A percentile compares a stretch with the other conserved stretches of the same genome.
Evolutionary conservation across 768 basidiomycete species (phyloP).

Genomic region (Russula earlei): DNA sequence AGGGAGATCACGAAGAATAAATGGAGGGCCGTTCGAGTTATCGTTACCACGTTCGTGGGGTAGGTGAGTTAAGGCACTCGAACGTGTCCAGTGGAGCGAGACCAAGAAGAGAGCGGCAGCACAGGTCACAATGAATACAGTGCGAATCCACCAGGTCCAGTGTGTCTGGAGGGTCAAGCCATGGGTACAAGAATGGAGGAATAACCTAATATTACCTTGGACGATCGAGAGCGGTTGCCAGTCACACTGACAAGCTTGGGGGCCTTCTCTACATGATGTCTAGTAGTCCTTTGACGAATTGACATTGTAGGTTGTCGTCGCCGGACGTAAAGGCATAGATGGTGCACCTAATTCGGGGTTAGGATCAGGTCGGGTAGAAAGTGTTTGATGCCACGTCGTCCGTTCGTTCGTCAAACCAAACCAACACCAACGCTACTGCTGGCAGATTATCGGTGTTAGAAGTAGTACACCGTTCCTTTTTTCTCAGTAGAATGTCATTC

Average conservation of each 20-base stretch:
- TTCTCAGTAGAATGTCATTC: slow-evolving; percentile 9
- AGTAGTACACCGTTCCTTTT: neutral
- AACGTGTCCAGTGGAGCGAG: neutral
- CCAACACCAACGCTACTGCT: neutral
- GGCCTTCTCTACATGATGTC: neutral
- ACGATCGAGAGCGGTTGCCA: neutral
- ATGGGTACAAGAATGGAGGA: neutral
- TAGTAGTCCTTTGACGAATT: neutral
- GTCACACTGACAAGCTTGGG: neutral
- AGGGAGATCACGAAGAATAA: slow-evolving; percentile 11
- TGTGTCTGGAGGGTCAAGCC: neutral
- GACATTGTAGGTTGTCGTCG: neutral
- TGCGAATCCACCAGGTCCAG: neutral
- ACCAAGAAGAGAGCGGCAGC: neutral
- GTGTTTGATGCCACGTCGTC: slow-evolving; percentile 1
- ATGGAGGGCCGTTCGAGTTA: neutral
- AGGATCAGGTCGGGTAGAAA: neutral
- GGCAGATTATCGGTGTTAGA: neutral
- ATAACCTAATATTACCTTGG: neutral
- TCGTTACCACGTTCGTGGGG: neutral
- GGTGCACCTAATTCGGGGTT: too few relatives aligned
- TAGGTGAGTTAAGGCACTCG: too few relatives aligned
- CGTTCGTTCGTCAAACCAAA: neutral
- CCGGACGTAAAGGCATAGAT: too few relatives aligned
- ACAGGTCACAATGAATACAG: neutral